Evolutionary conservation across 352 stramenopile species (phyloP).

Genomic region (Phytopythium oedochilum): DNA sequence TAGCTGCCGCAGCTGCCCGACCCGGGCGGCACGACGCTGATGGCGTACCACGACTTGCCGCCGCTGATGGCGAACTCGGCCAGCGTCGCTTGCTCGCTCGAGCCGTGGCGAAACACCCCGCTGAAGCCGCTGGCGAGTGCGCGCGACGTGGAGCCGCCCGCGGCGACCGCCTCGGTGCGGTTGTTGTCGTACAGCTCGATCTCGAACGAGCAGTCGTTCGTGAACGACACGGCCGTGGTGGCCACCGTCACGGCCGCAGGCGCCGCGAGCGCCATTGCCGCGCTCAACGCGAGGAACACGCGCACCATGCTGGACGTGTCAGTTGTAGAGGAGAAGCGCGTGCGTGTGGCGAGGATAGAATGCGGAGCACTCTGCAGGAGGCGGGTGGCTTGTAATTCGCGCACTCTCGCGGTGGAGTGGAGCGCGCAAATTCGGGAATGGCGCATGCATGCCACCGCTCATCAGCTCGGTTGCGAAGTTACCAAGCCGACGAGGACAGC

Average conservation of each 20-base stretch:
- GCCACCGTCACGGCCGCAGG: slow-evolving; percentile 23
- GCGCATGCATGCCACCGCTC: too few relatives aligned
- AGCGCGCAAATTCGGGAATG: slow-evolving; percentile 9
- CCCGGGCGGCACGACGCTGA: slow-evolving; percentile 48
- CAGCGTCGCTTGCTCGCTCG: slow-evolving; percentile 36
- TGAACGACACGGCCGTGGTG: slow-evolving; percentile 39
- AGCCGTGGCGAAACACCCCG: slow-evolving; percentile 62
- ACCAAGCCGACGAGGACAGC: too few relatives aligned
- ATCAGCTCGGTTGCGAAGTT: too few relatives aligned
- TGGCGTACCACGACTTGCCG: slow-evolving; percentile 48
- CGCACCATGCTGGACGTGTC: slow-evolving; percentile 38
- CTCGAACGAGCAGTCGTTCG: slow-evolving; percentile 39
- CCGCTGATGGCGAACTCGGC: slow-evolving; percentile 40
- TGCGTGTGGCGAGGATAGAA: not conserved
- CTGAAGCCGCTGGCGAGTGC: slow-evolving; percentile 33
- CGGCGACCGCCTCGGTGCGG: slow-evolving; percentile 27
- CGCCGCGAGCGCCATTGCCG: slow-evolving; percentile 15
- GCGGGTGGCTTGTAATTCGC: slow-evolving; percentile 3
- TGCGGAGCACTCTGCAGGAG: not conserved
- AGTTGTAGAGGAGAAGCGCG: not conserved
- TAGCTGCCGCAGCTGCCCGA: slow-evolving; percentile 36
- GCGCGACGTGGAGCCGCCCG: slow-evolving; percentile 25
- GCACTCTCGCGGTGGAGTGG: not conserved
- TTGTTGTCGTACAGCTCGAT: slow-evolving; percentile 61
- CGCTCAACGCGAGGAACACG: slow-evolving; percentile 27